Evolutionary conservation across 179 eudicot species (phyloP).

Genomic region (Camellia oleifera): DNA sequence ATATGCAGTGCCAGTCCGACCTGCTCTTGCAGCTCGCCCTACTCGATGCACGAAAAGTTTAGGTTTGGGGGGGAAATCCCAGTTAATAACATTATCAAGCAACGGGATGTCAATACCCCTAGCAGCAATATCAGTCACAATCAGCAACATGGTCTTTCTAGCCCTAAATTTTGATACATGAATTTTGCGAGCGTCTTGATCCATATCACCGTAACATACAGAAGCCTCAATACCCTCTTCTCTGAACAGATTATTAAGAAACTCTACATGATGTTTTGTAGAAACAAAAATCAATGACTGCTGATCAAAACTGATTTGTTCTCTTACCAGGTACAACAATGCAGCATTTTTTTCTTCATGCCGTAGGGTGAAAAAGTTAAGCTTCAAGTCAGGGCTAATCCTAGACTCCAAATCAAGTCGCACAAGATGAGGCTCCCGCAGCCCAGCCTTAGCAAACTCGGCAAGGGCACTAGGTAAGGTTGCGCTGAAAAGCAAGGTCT

Average conservation of each 20-base stretch:
- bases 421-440: conserved; percentile 82
- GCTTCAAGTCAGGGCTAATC: conserved; percentile 80
- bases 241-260: conserved; percentile 51
- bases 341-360: conserved; percentile 91
- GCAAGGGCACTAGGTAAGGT: conserved; percentile 91
- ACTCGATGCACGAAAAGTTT: conserved; percentile 94
- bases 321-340: conserved; percentile 73
- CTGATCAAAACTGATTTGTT: conserved; percentile 58
- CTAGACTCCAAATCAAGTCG: conserved; percentile 89
- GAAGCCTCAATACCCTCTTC: conserved; percentile 79
- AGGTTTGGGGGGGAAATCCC: conserved; percentile 88
- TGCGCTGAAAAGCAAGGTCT: conserved; percentile 95
- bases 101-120: conserved; percentile 96
- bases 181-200: conserved; percentile 85
- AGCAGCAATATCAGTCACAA: conserved; percentile 93
- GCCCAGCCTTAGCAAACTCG: conserved; percentile 96
- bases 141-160: conserved; percentile 78
- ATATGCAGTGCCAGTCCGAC: conserved; percentile 90
- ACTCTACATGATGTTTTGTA: conserved; percentile 89
- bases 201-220: conserved; percentile 92
- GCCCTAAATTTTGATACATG: conserved; percentile 66
- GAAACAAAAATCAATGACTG: conserved; percentile 86
- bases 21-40: conserved; percentile 94
- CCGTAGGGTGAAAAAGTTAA: conserved; percentile 72
- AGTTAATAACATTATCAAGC: conserved; percentile 90